These are phyloP conservation scores for Anisogramma anomala DNA, from an alignment of 2,329 filamentous ascomycete genomes.

Conservation along the genomic window DNA sequence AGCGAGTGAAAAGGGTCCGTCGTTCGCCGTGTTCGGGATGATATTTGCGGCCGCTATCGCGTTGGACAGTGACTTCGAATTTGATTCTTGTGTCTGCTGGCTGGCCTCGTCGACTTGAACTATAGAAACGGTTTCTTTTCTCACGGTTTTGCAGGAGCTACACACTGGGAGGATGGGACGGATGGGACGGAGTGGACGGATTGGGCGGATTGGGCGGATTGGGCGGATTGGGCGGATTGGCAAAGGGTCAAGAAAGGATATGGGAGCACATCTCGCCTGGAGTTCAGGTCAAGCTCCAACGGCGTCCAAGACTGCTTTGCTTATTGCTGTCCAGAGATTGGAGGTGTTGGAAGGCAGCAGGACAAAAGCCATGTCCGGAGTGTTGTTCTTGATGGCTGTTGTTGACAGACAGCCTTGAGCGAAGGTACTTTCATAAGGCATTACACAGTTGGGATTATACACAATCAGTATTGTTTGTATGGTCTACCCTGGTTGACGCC, in stretches of 20 bases:
- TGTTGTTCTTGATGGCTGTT: too few species aligned
- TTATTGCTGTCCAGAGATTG: not conserved
- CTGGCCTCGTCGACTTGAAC: slow-evolving; percentile 6
- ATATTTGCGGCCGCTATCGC: too few species aligned
- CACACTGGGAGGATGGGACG: slow-evolving; percentile 1
- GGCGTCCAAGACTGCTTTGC: slow-evolving; percentile 8
- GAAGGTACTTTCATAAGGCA: too few species aligned
- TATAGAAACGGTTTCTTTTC: slow-evolving; percentile 1
- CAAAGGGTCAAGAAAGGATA: not conserved
- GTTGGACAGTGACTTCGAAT: too few species aligned
- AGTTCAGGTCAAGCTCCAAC: slow-evolving; percentile 5
- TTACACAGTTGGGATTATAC: too few species aligned
- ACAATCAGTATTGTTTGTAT: too few species aligned
- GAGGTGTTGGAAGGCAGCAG: too few species aligned
- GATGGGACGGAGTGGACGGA: not conserved
- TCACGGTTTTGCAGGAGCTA: not conserved
- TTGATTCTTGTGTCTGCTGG: slow-evolving; percentile 4
- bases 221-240: not conserved
- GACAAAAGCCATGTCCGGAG: too few species aligned
- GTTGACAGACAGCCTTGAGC: too few species aligned
- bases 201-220: not conserved
- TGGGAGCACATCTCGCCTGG: slow-evolving; percentile 1
- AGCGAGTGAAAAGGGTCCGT: slow-evolving; percentile 22
- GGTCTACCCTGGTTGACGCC: too few species aligned
- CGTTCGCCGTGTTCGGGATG: slow-evolving; percentile 8